phyloP scores from a whole-genome alignment of 352 stramenopile genomes.

The Globisporangium ultimum region DNA sequence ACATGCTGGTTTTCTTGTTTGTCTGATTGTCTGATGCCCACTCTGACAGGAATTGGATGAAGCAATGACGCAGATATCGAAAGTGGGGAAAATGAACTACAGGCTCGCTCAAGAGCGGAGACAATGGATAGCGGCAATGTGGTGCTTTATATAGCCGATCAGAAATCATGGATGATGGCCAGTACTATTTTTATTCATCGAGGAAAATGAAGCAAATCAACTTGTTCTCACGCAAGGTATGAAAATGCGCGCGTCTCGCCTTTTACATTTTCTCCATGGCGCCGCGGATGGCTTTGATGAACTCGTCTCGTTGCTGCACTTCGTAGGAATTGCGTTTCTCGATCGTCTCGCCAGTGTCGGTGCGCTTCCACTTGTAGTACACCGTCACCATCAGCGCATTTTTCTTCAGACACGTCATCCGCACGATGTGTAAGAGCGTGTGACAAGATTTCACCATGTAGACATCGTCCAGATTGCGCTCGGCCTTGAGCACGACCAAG shows the following conservation, averaged over 20 bases:
- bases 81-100: no score
- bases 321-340: slow-evolving; percentile 80
- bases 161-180: no score
- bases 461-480: slow-evolving; percentile 67
- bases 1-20: slow-evolving; percentile 23
- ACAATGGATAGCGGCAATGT: no score
- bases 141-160: no score
- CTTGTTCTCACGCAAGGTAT: no score
- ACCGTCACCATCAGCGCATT: slow-evolving; percentile 85
- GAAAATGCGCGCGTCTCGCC: not conserved
- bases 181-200: no score
- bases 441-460: slow-evolving; percentile 80
- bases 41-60: no score
- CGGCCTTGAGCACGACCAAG: slow-evolving; percentile 73
- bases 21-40: no score
- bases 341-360: slow-evolving; percentile 25
- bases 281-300: slow-evolving; percentile 80
- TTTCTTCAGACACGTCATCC: slow-evolving; percentile 89
- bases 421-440: slow-evolving; percentile 57
- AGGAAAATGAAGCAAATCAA: no score
- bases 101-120: no score
- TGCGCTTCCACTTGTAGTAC: slow-evolving; percentile 80
- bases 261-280: slow-evolving; percentile 78
- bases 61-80: no score
- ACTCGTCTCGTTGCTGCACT: slow-evolving; percentile 83